These are phyloP conservation scores for Solidago caesia DNA, from an alignment of 129 eudicot genomes.

Conservation along the genomic window DNA sequence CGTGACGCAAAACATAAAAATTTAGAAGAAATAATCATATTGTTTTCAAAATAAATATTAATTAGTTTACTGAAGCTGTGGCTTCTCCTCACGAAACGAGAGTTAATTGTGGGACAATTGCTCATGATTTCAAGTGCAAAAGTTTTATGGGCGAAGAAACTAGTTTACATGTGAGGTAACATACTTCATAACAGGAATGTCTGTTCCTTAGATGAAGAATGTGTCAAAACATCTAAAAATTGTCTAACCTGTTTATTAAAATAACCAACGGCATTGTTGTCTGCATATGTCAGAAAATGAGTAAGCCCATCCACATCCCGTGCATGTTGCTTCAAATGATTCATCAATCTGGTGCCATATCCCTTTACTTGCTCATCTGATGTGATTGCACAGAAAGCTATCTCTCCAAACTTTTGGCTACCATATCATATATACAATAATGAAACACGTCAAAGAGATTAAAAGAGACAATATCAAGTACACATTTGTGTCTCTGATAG, in stretches of 20 bases:
- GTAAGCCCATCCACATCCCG: conserved; percentile 94
- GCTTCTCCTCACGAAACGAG: not conserved
- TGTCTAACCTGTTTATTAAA: conserved; percentile 85
- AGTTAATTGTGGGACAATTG: not conserved
- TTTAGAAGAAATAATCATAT: not conserved
- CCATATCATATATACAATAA: conserved; percentile 17
- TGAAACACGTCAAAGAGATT: conserved; percentile 17
- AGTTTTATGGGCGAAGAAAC: not conserved
- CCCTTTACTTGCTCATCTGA: conserved; percentile 99
- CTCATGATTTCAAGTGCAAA: not conserved
- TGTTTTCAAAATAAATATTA: not conserved
- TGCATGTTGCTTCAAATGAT: conserved; percentile 92
- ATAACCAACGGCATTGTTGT: conserved; percentile 98
- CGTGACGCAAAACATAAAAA: not conserved
- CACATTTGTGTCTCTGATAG: conserved; percentile 8
- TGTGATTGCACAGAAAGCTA: conserved; percentile 97
- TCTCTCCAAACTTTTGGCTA: conserved; percentile 98
- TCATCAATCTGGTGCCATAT: conserved; percentile 96
- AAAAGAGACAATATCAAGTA: not conserved
- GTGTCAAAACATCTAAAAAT: conserved; percentile 12
- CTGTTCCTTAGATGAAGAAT: not conserved
- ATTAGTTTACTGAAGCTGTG: not conserved
- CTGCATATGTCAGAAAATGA: conserved; percentile 97
- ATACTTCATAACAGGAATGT: conserved; percentile 4
- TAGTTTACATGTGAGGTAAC: not conserved